A percentile compares a stretch with the other conserved stretches of the same genome.
Conservation (phyloP, 257 asterid species). For the Ligustrum vulgare region DNA sequence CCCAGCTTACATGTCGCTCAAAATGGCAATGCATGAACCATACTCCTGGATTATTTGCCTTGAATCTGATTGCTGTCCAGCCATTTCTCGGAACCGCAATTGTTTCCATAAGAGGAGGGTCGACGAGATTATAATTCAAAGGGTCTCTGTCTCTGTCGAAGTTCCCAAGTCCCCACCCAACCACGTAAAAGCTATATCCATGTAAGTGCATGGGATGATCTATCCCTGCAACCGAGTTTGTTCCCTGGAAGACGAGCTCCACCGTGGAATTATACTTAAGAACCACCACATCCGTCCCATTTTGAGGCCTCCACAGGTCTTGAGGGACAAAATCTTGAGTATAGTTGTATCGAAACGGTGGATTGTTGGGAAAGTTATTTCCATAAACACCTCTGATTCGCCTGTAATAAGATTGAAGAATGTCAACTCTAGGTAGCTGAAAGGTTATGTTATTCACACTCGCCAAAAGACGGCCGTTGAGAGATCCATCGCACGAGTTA, state of each 20-base stretch:
- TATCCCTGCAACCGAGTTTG: constrained; percentile 32
- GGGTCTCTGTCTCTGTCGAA: constrained; percentile 44
- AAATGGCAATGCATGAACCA: constrained; percentile 57
- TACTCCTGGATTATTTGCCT: constrained; percentile 59
- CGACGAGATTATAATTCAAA: constrained; percentile 44
- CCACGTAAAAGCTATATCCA: constrained; percentile 59
- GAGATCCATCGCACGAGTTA: constrained; percentile 35
- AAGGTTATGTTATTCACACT: constrained; percentile 53
- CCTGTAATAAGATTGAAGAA: constrained; percentile 45
- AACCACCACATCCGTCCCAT: constrained; percentile 29
- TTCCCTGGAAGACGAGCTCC: constrained; percentile 55
- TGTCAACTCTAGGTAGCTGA: constrained; percentile 29
- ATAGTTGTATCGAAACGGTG: constrained; percentile 36
- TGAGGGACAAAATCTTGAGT: constrained; percentile 30
- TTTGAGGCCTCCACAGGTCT: constrained; percentile 17
- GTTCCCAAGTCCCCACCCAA: constrained; percentile 56
- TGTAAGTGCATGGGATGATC: constrained; percentile 75
- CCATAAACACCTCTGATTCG: constrained; percentile 32
- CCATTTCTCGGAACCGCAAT: constrained; percentile 46
- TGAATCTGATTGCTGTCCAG: constrained; percentile 58
- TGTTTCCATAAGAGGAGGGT: constrained; percentile 54
- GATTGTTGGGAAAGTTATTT: constrained; percentile 37
- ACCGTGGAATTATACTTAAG: constrained; percentile 44
- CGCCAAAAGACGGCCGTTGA: constrained; percentile 30
- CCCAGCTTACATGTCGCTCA: constrained; percentile 45